Evolutionary conservation across 139 green algal genomes (phyloP), one percentile per base, ranked within the genome.

Genomic region (Coelastrella sp.): DNA sequence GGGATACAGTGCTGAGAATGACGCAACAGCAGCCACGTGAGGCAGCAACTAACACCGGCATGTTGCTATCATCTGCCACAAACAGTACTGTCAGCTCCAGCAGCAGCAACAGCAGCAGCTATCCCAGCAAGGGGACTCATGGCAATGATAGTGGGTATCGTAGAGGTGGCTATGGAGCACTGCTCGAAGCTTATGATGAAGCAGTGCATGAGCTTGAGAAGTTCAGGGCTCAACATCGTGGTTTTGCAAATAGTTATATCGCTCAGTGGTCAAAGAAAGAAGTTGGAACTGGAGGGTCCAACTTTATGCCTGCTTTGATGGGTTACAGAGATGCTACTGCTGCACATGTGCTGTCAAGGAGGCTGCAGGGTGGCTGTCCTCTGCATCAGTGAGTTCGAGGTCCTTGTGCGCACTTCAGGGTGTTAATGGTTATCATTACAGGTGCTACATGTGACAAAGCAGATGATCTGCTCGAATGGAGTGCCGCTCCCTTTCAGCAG

Each of bases 231-330:
- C 81, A 81, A 57, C 69, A 86, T 43, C 50, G 80, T 30, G 84
- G 75, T 0, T 91, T 92, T 79, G 89, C 89, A 0, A 38, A 32
- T 9, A 43, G 32, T 2, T 92, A 92, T 68, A 92, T 92, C 11
- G 89, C 89, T 8, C 78, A 88, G 80, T 90, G 69, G 21, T 72
- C 48, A 17, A 63, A 79, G 38, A 53, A 66, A 27, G 59, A 60
- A 37, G 32, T 32, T 23, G 89, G 89, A 50, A 92, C 89, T 23
- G 89, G 89, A 7, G 89, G 89, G 23, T 81, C 27, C 19, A 85
- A 91, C 71, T 91, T 92, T 59, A 89, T 92, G 89, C 89, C 89
- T 8, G 89, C 89, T 4, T 77, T 92, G 45, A 3, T 34, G 2
- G 86, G 68, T 5, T 92, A 89, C 59, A 64, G 69, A 2, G 73